A percentile compares a stretch with the other conserved stretches of the same genome.
These are phyloP conservation scores for Spizellomyces sp. DNA, from an alignment of 192 early-diverging fungal species.

Conservation along the genomic window DNA sequence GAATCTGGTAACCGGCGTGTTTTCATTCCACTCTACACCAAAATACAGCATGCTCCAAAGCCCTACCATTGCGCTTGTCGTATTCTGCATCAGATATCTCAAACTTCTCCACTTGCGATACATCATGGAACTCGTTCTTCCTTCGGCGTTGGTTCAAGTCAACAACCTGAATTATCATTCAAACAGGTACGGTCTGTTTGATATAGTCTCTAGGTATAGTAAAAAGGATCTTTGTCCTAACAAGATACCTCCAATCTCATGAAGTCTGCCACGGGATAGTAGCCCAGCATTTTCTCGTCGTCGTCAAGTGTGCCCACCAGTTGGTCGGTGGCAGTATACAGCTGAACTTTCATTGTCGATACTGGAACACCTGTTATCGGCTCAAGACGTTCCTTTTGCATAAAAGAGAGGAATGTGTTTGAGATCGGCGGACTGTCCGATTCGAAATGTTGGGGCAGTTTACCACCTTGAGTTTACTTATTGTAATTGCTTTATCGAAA, in stretches of 20 bases:
- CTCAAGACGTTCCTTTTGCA: constrained; percentile 72
- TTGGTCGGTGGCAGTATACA: constrained; percentile 63
- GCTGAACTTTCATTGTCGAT: constrained; percentile 62
- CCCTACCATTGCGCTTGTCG: constrained; percentile 68
- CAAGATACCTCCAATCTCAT: constrained; percentile 70
- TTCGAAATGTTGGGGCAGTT: not conserved
- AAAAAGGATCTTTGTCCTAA: not conserved
- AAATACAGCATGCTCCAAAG: no score
- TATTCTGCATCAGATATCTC: constrained; percentile 91
- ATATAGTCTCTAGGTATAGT: not conserved
- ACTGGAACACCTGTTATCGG: constrained; percentile 88
- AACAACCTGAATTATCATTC: constrained; percentile 52
- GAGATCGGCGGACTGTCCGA: not conserved
- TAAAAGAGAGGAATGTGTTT: no score
- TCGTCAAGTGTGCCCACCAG: constrained; percentile 44
- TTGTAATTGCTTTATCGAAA: constrained; percentile 74
- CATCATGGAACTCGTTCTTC: constrained; percentile 80
- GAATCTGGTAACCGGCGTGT: constrained; percentile 55
- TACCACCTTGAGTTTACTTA: constrained; percentile 71
- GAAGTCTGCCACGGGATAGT: constrained; percentile 82
- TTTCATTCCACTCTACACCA: no score
- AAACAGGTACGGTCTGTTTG: not conserved
- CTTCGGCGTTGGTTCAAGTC: constrained; percentile 68
- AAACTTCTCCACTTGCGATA: constrained; percentile 90
- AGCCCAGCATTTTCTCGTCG: constrained; percentile 75